A percentile compares a stretch with the other conserved stretches of the same genome.
Evolutionary conservation across 2,329 filamentous ascomycete species (phyloP).

Genomic region (Scedosporium minutisporum): DNA sequence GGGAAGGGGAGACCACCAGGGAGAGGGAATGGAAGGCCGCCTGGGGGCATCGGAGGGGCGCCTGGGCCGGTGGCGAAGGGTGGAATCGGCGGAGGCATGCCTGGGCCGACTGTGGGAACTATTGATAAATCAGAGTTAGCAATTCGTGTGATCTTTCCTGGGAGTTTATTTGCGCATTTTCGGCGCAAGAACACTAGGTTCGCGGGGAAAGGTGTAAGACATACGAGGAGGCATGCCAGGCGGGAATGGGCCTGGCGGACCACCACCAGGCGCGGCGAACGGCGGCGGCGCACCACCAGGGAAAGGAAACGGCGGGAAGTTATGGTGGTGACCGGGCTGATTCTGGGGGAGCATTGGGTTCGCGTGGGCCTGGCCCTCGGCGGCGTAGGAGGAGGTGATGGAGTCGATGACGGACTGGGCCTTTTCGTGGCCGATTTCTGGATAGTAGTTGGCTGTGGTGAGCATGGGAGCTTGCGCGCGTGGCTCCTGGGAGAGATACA

Average conservation of each 20-base stretch:
- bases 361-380: constrained; percentile 76
- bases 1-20: constrained; percentile 18
- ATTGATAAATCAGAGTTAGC: constrained; percentile 3
- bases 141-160: neutral
- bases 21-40: constrained; percentile 31
- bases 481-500: constrained; percentile 15
- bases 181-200: neutral
- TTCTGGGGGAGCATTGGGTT: constrained; percentile 75
- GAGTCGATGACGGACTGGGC: constrained; percentile 97
- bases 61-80: constrained; percentile 31
- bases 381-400: constrained; percentile 91
- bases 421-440: constrained; percentile 97
- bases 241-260: constrained; percentile 21
- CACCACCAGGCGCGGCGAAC: constrained; percentile 30
- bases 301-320: constrained; percentile 52
- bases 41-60: constrained; percentile 27
- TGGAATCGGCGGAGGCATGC: constrained; percentile 32
- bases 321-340: constrained; percentile 45
- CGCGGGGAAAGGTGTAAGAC: constrained; percentile 17
- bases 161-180: neutral
- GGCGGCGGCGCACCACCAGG: constrained; percentile 52
- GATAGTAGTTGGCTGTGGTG: neutral
- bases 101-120: constrained; percentile 45
- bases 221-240: constrained; percentile 44
- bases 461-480: constrained; percentile 5